Percentiles rank a stretch among this genome's conserved stretches.
phyloP scores from a whole-genome alignment of 768 basidiomycete species.

The Russula earlei region DNA sequence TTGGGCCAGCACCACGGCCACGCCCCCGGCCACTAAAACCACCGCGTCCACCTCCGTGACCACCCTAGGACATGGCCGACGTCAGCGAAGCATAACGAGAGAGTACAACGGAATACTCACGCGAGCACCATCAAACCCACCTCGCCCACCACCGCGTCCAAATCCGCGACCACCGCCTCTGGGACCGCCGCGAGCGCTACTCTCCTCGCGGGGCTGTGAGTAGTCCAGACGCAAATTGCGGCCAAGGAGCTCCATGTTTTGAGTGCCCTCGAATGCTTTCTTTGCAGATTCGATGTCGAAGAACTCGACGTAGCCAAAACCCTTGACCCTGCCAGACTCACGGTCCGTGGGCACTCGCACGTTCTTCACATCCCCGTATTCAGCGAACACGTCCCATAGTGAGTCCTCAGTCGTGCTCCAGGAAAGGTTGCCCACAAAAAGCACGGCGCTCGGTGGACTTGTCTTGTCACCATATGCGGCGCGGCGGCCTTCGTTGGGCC shows the following conservation, averaged over 20 bases:
- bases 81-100: background rate
- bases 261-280: constrained; percentile 62
- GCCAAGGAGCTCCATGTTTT: constrained; percentile 73
- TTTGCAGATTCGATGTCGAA: constrained; percentile 69
- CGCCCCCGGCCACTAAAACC: constrained; percentile 30
- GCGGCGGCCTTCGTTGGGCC: constrained; percentile 57
- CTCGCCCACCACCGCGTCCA: constrained; percentile 32
- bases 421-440: constrained; percentile 89
- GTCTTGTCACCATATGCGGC: constrained; percentile 66
- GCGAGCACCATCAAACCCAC: constrained; percentile 38
- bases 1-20: constrained; percentile 36
- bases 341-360: constrained; percentile 90
- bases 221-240: constrained; percentile 62
- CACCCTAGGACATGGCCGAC: constrained; percentile 5
- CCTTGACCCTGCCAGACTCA: constrained; percentile 84
- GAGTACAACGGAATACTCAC: constrained; percentile 24
- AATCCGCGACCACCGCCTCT: constrained; percentile 34
- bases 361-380: constrained; percentile 74
- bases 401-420: constrained; percentile 72
- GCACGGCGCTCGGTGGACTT: constrained; percentile 56
- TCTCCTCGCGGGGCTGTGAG: constrained; percentile 67
- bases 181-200: constrained; percentile 40
- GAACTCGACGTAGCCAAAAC: constrained; percentile 96
- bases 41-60: constrained; percentile 34
- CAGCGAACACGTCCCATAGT: constrained; percentile 85